A percentile compares a stretch with the other conserved stretches of the same genome.
phyloP scores from a whole-genome alignment of 768 basidiomycete species.

The Inosperma sp. region DNA sequence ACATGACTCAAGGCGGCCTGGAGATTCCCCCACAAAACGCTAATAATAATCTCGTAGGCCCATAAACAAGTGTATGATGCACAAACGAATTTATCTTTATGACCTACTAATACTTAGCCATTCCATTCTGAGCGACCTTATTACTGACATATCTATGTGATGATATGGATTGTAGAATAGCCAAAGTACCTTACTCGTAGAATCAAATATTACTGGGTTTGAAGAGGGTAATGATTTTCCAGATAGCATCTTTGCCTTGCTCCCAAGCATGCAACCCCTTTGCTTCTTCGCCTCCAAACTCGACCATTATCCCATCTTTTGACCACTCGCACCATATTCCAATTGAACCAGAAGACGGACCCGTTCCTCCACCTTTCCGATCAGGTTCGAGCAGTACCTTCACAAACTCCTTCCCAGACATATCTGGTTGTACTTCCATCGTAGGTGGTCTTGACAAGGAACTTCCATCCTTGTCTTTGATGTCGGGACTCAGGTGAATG shows the following conservation, averaged over 20 bases:
- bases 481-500: constrained; percentile 35
- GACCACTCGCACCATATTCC: constrained; percentile 95
- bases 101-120: too few relatives aligned
- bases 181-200: too few relatives aligned
- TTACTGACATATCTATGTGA: too few relatives aligned
- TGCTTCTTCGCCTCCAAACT: constrained; percentile 76
- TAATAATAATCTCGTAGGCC: too few relatives aligned
- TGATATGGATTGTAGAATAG: neutral
- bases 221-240: constrained; percentile 70
- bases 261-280: constrained; percentile 86
- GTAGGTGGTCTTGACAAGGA: constrained; percentile 31
- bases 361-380: constrained; percentile 86
- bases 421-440: constrained; percentile 43
- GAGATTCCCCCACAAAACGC: too few relatives aligned
- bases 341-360: constrained; percentile 79
- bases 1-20: too few relatives aligned
- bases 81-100: too few relatives aligned
- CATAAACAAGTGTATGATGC: too few relatives aligned
- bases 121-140: too few relatives aligned
- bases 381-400: constrained; percentile 74
- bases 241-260: constrained; percentile 72
- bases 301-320: constrained; percentile 75
- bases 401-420: constrained; percentile 78
- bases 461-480: constrained; percentile 37
- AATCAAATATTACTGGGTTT: too few relatives aligned